Base-by-base conservation (phyloP, 345 rosid species). In the Cardamine occulta region DNA sequence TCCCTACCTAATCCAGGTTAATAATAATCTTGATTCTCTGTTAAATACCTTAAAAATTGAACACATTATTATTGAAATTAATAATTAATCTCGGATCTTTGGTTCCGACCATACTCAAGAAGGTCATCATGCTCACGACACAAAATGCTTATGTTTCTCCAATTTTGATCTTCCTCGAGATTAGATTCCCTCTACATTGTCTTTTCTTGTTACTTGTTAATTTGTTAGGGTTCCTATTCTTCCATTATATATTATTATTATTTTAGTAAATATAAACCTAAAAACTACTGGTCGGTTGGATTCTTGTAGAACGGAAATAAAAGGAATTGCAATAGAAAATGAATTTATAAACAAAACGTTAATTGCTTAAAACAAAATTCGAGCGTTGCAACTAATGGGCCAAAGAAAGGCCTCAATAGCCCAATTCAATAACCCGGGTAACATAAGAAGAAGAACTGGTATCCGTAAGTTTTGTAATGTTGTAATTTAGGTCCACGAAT, bases 101-200 rank as follows among this genome's bases (percentile, higher is more conserved):
- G 74, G 47, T 76, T 76, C 80, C 75, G 66, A 77, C 76, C 76
- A 77, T 64, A 63, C 26, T 63, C 37, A 64, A 49, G 60, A 56
- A 56, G 44, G 31, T 28, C 31, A 77, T 64, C 60, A 58, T 66
- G 73, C 44, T 66, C 73, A 74, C 60, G 79, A 66, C 53, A 74
- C 35, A 45, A 71, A 45, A 71, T 70, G 55, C 72, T 77, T 63
- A 77, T 54, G 71, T 76, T 63, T 77, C 72, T 70, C 63, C 60
- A 18, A 35, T 51, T 23, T 62, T 68, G 64, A 68, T 76, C 63
- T 69, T 62, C 70, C 58, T 55, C 56, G 59, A 63, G 74, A 76
- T 69, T 54, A 69, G 70, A 76, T 76, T 70, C 80, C 63, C 45
- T 39, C 0, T 67, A 15, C 61, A 19, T 49, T 75, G 65, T 76